Evolutionary conservation across 148 eudicot genomes (phyloP).

Genomic region (Polygonum aviculare): DNA sequence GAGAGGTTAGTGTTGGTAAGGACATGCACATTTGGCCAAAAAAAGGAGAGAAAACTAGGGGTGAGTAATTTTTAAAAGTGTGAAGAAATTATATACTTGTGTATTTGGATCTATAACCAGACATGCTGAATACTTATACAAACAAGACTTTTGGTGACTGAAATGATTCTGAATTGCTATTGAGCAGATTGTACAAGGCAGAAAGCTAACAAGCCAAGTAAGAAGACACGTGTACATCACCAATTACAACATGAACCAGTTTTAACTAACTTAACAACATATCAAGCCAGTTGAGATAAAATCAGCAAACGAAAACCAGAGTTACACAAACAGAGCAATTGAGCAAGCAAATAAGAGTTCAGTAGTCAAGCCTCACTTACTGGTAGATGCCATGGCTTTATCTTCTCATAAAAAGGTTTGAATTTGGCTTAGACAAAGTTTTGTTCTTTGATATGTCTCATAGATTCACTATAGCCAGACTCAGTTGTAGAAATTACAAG

Average conservation of each 20-base stretch:
- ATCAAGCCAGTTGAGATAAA: no score
- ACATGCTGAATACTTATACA: neutral
- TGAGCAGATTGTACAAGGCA: no score
- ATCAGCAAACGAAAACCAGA: no score
- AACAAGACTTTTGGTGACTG: no score
- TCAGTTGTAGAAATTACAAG: neutral
- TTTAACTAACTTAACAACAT: no score
- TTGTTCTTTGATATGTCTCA: neutral
- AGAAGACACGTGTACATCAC: no score
- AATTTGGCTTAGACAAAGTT: neutral
- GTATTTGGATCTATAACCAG: neutral
- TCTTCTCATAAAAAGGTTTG: neutral
- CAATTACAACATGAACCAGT: no score
- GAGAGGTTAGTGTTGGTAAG: neutral
- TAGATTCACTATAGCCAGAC: neutral
- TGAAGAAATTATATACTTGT: neutral
- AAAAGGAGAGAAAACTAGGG: neutral
- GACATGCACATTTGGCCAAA: neutral
- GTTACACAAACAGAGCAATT: no score
- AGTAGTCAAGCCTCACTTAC: neutral
- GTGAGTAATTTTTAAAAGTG: neutral
- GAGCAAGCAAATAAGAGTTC: no score
- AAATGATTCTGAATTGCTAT: no score
- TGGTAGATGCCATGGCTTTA: neutral
- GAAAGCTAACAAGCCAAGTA: no score